These are phyloP conservation scores for Actinomortierella wolfii DNA, from an alignment of 371 early-diverging fungal species.

Conservation along the genomic window DNA sequence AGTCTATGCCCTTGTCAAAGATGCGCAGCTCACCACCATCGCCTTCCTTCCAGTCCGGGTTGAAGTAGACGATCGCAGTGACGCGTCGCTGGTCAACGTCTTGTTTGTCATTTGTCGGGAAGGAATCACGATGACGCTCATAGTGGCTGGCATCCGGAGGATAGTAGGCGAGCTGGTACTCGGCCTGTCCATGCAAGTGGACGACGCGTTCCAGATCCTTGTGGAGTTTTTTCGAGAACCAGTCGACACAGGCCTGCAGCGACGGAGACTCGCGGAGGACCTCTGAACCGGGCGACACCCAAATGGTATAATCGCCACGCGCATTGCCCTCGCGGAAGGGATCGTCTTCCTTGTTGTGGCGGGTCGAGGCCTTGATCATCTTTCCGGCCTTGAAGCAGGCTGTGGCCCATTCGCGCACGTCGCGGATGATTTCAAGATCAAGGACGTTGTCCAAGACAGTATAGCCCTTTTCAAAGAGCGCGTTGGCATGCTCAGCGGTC, in stretches of 20 bases:
- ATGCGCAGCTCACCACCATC: conserved; percentile 63
- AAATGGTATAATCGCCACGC: conserved; percentile 64
- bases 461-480: conserved; percentile 60
- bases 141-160: conserved; percentile 65
- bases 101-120: conserved; percentile 59
- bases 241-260: conserved; percentile 33
- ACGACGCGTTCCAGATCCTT: conserved; percentile 52
- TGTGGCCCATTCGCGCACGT: conserved; percentile 35
- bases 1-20: conserved; percentile 44
- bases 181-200: conserved; percentile 56
- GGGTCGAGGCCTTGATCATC: conserved; percentile 41
- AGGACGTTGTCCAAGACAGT: conserved; percentile 55
- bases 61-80: conserved; percentile 63
- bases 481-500: conserved; percentile 47
- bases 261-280: conserved; percentile 45
- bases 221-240: conserved; percentile 47
- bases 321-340: conserved; percentile 63
- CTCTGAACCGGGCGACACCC: conserved; percentile 51
- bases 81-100: conserved; percentile 66
- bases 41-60: conserved; percentile 55
- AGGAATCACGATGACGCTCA: conserved; percentile 67
- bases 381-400: conserved; percentile 37
- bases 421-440: conserved; percentile 46
- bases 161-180: conserved; percentile 65
- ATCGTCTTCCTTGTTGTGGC: conserved; percentile 53